These are phyloP conservation scores for Phytophthora fragariaefolia DNA, from an alignment of 352 stramenopile genomes.

Conservation along the genomic window DNA sequence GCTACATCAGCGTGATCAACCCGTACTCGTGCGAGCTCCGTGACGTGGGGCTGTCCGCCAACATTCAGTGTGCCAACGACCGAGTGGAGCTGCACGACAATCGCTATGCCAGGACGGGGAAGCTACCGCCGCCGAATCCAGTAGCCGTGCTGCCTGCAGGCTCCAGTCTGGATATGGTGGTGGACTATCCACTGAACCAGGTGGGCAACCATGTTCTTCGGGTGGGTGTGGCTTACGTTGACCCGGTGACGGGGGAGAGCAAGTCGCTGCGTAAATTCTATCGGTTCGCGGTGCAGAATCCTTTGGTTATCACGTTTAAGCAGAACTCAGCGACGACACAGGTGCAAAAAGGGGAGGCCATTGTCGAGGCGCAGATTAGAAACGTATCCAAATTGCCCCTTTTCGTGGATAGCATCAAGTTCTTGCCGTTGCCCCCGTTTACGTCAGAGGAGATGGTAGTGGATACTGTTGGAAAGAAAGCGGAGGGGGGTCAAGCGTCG, in stretches of 20 bases:
- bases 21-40: constrained; percentile 81
- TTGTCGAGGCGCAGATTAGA: constrained; percentile 84
- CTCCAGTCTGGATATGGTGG: constrained; percentile 91
- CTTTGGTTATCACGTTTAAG: constrained; percentile 88
- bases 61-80: constrained; percentile 89
- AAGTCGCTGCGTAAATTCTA: constrained; percentile 94
- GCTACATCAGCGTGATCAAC: constrained; percentile 94
- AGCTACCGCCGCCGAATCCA: constrained; percentile 79
- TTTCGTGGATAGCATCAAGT: constrained; percentile 85
- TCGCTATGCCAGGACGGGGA: constrained; percentile 69
- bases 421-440: constrained; percentile 71
- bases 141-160: constrained; percentile 67
- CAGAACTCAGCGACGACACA: constrained; percentile 41
- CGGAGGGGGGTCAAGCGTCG: constrained; percentile 5
- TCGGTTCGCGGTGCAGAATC: constrained; percentile 91
- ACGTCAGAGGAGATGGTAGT: constrained; percentile 46
- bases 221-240: constrained; percentile 79
- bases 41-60: constrained; percentile 80
- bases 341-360: constrained; percentile 48
- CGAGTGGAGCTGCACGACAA: constrained; percentile 84
- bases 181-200: constrained; percentile 91
- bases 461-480: constrained; percentile 7
- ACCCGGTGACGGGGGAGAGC: constrained; percentile 75
- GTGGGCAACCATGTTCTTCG: constrained; percentile 88
- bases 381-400: constrained; percentile 86